phyloP scores from a whole-genome alignment of 306 rosid genomes.

The Argentina anserina region DNA sequence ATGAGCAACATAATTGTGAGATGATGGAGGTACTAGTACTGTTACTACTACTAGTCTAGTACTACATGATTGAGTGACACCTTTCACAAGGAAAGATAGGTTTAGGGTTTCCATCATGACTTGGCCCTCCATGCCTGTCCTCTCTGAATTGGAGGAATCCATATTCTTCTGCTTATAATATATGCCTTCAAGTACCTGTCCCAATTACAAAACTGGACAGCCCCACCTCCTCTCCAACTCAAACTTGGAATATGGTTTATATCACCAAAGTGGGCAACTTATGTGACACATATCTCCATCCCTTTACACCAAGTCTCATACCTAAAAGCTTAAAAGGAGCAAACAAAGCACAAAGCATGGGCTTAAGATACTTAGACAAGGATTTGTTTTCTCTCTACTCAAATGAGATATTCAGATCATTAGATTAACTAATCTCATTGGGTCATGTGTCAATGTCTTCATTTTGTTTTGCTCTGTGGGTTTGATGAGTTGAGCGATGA shows the following conservation, averaged over 20 bases:
- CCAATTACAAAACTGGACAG: too few relatives aligned
- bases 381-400: neutral
- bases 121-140: conserved; percentile 38
- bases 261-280: conserved; percentile 50
- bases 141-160: conserved; percentile 38
- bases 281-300: conserved; percentile 40
- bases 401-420: conserved; percentile 19
- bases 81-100: conserved; percentile 69
- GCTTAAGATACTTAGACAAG: conserved; percentile 29
- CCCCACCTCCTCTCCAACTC: conserved; percentile 22
- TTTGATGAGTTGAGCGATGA: conserved; percentile 34
- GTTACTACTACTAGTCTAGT: conserved; percentile 18
- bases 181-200: conserved; percentile 51
- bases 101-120: conserved; percentile 54
- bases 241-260: conserved; percentile 43
- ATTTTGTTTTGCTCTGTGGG: conserved; percentile 27
- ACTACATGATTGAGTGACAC: conserved; percentile 61
- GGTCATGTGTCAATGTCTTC: conserved; percentile 48
- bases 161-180: conserved; percentile 31
- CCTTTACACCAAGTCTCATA: conserved; percentile 34
- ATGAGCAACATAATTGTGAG: conserved; percentile 50
- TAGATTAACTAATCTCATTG: conserved; percentile 18
- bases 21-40: conserved; percentile 34
- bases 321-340: neutral
- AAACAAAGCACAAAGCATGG: conserved; percentile 39